phyloP scores from a whole-genome alignment of 257 asterid genomes.

The Plectranthus barbatus region DNA sequence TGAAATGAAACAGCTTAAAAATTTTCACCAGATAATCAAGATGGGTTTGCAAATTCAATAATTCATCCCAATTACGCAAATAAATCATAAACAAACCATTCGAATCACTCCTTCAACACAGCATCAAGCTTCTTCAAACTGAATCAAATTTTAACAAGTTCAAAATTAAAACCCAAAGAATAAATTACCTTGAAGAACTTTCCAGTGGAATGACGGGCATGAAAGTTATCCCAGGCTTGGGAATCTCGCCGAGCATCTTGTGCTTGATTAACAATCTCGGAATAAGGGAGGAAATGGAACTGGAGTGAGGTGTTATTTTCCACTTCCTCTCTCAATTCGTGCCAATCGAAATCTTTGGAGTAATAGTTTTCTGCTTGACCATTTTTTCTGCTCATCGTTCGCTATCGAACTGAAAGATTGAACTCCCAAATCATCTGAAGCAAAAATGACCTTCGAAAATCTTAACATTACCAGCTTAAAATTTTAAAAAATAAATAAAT shows the following conservation, averaged over 20 bases:
- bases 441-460: neutral
- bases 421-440: too few species aligned
- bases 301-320: slow-evolving; percentile 49
- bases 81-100: neutral
- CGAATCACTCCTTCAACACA: neutral
- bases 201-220: slow-evolving; percentile 75
- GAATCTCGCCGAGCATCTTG: slow-evolving; percentile 29
- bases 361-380: slow-evolving; percentile 46
- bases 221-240: slow-evolving; percentile 74
- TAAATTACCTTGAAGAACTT: slow-evolving; percentile 71
- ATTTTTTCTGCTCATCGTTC: slow-evolving; percentile 19
- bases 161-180: neutral
- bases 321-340: slow-evolving; percentile 45
- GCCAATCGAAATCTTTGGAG: slow-evolving; percentile 80
- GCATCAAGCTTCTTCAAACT: neutral
- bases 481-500: too few species aligned
- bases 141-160: too few species aligned
- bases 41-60: neutral
- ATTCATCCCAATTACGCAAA: neutral
- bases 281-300: slow-evolving; percentile 50
- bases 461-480: too few species aligned
- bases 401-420: neutral
- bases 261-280: neutral
- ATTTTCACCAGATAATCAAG: neutral
- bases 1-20: neutral